phyloP scores from a whole-genome alignment of 2,329 filamentous ascomycete species.

The Aspergillus piperis region DNA sequence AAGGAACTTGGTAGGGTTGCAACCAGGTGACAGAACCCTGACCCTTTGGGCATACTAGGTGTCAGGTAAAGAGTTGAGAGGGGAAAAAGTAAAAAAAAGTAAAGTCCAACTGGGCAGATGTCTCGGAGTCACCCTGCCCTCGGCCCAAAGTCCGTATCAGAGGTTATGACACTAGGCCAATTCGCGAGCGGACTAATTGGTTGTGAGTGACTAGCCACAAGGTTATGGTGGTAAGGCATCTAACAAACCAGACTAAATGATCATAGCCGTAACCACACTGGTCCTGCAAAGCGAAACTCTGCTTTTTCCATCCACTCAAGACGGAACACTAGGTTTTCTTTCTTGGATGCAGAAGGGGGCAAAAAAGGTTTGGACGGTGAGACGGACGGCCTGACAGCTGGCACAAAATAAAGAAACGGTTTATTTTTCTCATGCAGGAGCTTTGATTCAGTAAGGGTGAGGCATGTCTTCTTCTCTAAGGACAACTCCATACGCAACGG shows the following conservation, averaged over 20 bases:
- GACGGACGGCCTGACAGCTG: slow-evolving; percentile 37
- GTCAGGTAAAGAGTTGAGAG: slow-evolving; percentile 14
- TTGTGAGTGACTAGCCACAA: slow-evolving; percentile 18
- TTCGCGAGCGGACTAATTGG: slow-evolving; percentile 23
- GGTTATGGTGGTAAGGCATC: slow-evolving; percentile 17
- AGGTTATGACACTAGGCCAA: slow-evolving; percentile 19
- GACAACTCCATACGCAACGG: slow-evolving; percentile 31
- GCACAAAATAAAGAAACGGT: slow-evolving; percentile 32
- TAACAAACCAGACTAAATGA: slow-evolving; percentile 17
- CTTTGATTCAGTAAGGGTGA: slow-evolving; percentile 32
- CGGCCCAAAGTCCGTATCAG: slow-evolving; percentile 20
- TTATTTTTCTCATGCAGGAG: slow-evolving; percentile 32
- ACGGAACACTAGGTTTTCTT: slow-evolving; percentile 29
- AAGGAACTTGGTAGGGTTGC: slow-evolving; percentile 23
- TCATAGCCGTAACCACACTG: slow-evolving; percentile 12
- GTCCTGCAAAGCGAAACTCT: slow-evolving; percentile 7
- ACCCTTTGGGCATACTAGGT: slow-evolving; percentile 18
- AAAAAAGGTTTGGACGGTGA: slow-evolving; percentile 30
- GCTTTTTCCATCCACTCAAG: slow-evolving; percentile 12
- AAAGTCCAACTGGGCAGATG: slow-evolving; percentile 4
- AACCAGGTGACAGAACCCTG: slow-evolving; percentile 25
- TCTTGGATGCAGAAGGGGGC: slow-evolving; percentile 18
- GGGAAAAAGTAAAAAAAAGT: neutral
- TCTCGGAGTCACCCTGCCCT: slow-evolving; percentile 10
- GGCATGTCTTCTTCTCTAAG: slow-evolving; percentile 24